Evolutionary conservation across 106 monocot genomes (phyloP).

Genomic region (Dendrobium nobile): DNA sequence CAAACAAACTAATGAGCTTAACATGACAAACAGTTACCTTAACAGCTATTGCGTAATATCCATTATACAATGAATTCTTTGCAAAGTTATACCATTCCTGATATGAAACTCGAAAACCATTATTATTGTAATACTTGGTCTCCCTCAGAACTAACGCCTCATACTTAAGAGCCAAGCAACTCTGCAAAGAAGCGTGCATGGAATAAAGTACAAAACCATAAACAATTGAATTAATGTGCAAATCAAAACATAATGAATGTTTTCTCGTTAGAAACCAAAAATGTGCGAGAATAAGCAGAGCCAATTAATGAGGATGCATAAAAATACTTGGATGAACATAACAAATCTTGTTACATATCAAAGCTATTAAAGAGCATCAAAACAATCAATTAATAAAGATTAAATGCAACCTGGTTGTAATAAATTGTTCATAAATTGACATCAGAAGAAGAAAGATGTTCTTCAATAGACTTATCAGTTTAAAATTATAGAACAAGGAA

Average conservation of each 20-base stretch:
- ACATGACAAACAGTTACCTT: slow-evolving; percentile 36
- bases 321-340: background rate
- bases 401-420: background rate
- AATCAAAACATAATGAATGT: background rate
- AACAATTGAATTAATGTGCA: background rate
- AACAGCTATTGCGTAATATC: slow-evolving; percentile 69
- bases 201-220: background rate
- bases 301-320: background rate
- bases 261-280: background rate
- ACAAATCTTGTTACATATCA: background rate
- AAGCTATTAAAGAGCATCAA: background rate
- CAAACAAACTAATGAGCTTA: background rate
- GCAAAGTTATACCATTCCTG: slow-evolving; percentile 89
- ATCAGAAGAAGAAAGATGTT: background rate
- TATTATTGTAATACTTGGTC: slow-evolving; percentile 19
- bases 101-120: slow-evolving; percentile 36
- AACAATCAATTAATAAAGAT: background rate
- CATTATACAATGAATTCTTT: slow-evolving; percentile 71
- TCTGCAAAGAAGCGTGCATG: slow-evolving; percentile 26
- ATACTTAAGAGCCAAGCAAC: slow-evolving; percentile 84
- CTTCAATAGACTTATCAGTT: background rate
- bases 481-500: no score
- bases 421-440: background rate
- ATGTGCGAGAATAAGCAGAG: background rate
- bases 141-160: slow-evolving; percentile 81